Percentiles rank a stretch among this genome's conserved stretches.
These are phyloP conservation scores for Ormosia emarginata DNA, from an alignment of 306 rosid genomes.

Conservation along the genomic window DNA sequence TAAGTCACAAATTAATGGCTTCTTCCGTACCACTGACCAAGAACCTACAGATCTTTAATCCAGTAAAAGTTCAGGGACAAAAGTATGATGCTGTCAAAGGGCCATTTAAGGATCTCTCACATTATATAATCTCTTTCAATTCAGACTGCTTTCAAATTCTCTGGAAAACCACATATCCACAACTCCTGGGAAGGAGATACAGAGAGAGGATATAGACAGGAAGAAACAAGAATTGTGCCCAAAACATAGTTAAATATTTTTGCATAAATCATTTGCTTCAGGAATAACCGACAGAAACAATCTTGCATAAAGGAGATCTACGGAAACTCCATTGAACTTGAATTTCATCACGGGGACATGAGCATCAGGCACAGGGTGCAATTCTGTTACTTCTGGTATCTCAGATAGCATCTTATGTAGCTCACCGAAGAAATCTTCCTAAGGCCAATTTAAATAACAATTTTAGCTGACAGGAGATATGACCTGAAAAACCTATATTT, in stretches of 20 bases:
- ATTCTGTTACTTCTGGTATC: conserved; percentile 88
- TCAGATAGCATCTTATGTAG: conserved; percentile 68
- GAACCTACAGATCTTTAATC: background rate
- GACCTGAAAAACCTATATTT: background rate
- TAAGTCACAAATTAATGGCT: background rate
- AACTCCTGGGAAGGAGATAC: background rate
- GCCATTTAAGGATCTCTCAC: background rate
- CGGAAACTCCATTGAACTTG: conserved; percentile 82
- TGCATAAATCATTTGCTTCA: conserved; percentile 57
- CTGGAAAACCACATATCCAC: background rate
- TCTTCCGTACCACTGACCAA: background rate
- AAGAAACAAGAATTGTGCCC: background rate
- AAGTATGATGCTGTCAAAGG: background rate
- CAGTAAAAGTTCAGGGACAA: background rate
- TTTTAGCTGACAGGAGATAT: conserved; percentile 8
- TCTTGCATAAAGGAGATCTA: conserved; percentile 94
- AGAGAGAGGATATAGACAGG: background rate
- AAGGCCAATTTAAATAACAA: conserved; percentile 28
- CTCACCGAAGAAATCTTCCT: conserved; percentile 98
- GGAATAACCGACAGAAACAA: conserved; percentile 88
- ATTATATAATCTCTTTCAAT: background rate
- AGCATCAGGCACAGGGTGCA: conserved; percentile 98
- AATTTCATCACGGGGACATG: conserved; percentile 77
- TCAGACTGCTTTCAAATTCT: background rate
- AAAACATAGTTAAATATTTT: background rate